These are phyloP conservation scores for Saccharomycopsis schoenii DNA, from an alignment of 805 yeast genomes.

Conservation along the genomic window DNA sequence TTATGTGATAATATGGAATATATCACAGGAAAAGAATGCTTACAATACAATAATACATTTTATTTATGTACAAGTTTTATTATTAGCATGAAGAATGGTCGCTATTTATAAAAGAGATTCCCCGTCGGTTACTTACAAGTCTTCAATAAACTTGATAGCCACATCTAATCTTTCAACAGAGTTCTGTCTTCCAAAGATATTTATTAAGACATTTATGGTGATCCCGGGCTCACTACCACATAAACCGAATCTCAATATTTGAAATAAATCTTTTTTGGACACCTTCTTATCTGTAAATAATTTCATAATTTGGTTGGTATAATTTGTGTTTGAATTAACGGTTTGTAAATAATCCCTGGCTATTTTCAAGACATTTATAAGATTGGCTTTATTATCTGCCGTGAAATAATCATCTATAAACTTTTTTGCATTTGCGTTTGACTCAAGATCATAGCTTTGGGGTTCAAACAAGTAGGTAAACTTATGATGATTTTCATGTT, in stretches of 20 bases:
- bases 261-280: slow-evolving; percentile 38
- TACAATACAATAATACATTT: too few relatives aligned
- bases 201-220: slow-evolving; percentile 47
- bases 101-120: too few relatives aligned
- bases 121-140: background rate
- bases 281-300: slow-evolving; percentile 2
- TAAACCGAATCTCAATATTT: slow-evolving; percentile 54
- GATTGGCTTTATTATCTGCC: background rate
- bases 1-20: too few relatives aligned
- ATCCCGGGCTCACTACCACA: slow-evolving; percentile 66
- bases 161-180: slow-evolving; percentile 22
- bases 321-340: background rate
- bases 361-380: background rate
- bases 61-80: too few relatives aligned
- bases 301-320: background rate
- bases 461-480: slow-evolving; percentile 43
- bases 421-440: slow-evolving; percentile 11
- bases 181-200: slow-evolving; percentile 42
- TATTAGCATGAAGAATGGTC: too few relatives aligned
- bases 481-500: slow-evolving; percentile 19
- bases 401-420: background rate
- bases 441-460: slow-evolving; percentile 20
- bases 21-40: too few relatives aligned
- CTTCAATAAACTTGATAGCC: slow-evolving; percentile 19
- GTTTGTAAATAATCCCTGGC: background rate